Base-by-base conservation (phyloP, 2,329 filamentous ascomycete genomes). In the Fusarium anthophilum region DNA sequence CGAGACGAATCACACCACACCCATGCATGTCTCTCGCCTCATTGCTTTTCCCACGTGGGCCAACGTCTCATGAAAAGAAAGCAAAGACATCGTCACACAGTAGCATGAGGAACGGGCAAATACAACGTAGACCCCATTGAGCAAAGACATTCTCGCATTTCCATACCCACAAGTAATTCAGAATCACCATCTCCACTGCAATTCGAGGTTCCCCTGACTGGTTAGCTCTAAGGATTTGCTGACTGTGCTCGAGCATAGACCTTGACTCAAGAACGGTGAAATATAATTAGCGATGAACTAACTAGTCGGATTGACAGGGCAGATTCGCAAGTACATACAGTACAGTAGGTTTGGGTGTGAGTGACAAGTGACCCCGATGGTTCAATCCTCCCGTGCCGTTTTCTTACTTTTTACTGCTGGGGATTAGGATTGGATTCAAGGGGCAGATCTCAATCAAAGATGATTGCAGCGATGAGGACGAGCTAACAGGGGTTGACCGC, bases 371-470 rank as follows among this genome's bases (percentile, higher is more conserved):
- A 38, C 53, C 47, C 24, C 20, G 45, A 55, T 45, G 24, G 41
- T 41, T 47, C 45, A 56, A 50, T 73, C 62, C 45, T 57, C 58
- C 61, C 37, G 50, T 44, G 50, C 43, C 69, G 38, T 54, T 26
- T 32, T 26, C 24, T 68, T 30, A 41, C 50, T 51, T 58, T 26
- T 44, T 37, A 39, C 38, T 38, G 38, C 44, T 65, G 65, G 61
- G 20, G 45, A 30, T 43, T 45, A 11, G 44, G 54, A 51, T 67
- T 60, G 63, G 41, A 54, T 56, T 47, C 47, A 54, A 56, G 61
- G 68, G 72, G 72, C 26, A 75, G 72, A 74, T 74, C 72, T 75
- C 60, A 75, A 75, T 74, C 53, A 75, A 55, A 57, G 30, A 45
- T 48, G 43, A 50, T 48, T 55, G 50, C 66, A 44, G 17, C 45